Conservation (phyloP, 1,284 basidiomycete species). For the Rhodotorula sp. region DNA sequence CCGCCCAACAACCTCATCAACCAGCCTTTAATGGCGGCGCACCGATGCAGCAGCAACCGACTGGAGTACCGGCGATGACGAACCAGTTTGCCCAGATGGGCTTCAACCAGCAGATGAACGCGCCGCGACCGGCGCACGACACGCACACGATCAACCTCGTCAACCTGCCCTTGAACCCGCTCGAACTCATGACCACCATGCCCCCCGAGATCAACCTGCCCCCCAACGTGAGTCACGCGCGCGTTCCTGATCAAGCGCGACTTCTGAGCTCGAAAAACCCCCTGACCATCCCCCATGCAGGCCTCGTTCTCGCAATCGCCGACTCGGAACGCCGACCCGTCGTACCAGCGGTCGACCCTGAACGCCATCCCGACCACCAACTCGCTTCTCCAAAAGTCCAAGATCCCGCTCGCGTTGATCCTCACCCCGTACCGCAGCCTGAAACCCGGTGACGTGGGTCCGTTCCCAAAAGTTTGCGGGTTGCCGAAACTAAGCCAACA, state of each 20-base stretch:
- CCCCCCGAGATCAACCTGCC: constrained; percentile 90
- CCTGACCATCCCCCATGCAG: constrained; percentile 24
- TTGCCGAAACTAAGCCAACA: constrained; percentile 50
- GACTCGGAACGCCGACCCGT: constrained; percentile 78
- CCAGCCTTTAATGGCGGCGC: background rate
- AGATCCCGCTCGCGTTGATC: constrained; percentile 86
- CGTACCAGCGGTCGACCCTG: constrained; percentile 89
- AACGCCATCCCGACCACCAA: constrained; percentile 93
- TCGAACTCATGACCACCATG: constrained; percentile 66
- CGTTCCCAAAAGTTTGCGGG: too few species aligned
- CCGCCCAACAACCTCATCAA: background rate
- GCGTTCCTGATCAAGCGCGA: background rate
- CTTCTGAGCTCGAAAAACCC: too few species aligned
- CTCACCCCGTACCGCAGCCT: constrained; percentile 88
- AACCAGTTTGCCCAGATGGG: constrained; percentile 88
- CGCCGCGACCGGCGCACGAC: background rate
- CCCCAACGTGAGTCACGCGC: constrained; percentile 56
- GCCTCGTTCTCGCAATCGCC: constrained; percentile 78
- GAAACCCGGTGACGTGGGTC: constrained; percentile 53
- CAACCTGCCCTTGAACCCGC: constrained; percentile 84
- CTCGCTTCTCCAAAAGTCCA: constrained; percentile 85
- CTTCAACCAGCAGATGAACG: constrained; percentile 49
- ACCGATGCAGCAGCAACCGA: background rate
- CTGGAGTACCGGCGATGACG: constrained; percentile 62
- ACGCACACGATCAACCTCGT: constrained; percentile 64